phyloP scores from a whole-genome alignment of 2,329 filamentous ascomycete species.

The Claviceps maximensis region DNA sequence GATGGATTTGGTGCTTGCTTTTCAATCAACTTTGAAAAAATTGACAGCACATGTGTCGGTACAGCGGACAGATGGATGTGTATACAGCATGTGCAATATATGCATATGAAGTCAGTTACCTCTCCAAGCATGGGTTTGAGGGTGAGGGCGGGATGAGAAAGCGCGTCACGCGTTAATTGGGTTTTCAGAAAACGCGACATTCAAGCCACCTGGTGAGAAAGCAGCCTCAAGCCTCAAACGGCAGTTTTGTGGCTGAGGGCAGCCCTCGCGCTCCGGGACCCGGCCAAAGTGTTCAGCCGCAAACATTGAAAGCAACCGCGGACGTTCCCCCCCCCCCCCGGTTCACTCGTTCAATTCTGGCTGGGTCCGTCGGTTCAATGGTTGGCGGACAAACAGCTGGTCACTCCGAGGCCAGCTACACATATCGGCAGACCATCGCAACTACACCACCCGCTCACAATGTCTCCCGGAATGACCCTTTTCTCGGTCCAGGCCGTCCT shows the following conservation, averaged over 20 bases:
- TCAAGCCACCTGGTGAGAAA: background rate
- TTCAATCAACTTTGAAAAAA: background rate
- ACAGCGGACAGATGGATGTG: background rate
- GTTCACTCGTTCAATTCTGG: background rate
- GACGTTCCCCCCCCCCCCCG: background rate
- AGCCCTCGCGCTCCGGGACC: background rate
- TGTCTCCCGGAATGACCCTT: slow-evolving; percentile 64
- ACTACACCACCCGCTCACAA: slow-evolving; percentile 21
- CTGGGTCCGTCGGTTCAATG: background rate
- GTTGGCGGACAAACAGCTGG: background rate
- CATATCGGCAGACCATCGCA: slow-evolving; percentile 2
- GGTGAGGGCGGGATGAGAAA: background rate
- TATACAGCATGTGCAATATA: too few relatives aligned
- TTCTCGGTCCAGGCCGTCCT: slow-evolving; percentile 67
- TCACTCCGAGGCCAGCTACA: background rate
- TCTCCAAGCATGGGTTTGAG: too few relatives aligned
- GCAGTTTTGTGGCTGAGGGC: background rate
- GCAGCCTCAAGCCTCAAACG: too few relatives aligned
- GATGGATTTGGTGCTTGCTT: background rate
- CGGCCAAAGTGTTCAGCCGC: slow-evolving; percentile 4
- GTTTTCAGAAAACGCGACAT: background rate
- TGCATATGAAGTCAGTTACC: background rate
- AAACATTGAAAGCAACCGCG: background rate
- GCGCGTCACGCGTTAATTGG: slow-evolving; percentile 5
- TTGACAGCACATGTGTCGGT: background rate